A percentile compares a stretch with the other conserved stretches of the same genome.
These are phyloP conservation scores for Panellus pusillus DNA, from an alignment of 768 basidiomycete species.

Conservation along the genomic window DNA sequence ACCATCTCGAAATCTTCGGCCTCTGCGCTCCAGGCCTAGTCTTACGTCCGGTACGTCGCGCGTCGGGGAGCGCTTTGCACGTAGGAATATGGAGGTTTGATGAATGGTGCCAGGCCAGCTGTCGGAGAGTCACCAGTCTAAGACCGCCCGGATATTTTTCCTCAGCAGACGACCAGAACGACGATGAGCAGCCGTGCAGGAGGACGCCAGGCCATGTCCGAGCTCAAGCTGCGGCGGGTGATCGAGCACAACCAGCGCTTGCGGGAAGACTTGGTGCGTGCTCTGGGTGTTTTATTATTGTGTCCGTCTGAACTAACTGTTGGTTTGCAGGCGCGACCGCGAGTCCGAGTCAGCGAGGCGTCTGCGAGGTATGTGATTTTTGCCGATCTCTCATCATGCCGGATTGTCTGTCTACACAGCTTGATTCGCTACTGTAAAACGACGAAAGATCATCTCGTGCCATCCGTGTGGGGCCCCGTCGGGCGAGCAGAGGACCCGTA, in stretches of 20 bases:
- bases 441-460: constrained; percentile 55
- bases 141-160: neutral
- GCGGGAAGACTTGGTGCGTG: constrained; percentile 68
- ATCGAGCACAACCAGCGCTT: constrained; percentile 93
- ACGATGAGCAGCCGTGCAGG: constrained; percentile 61
- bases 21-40: neutral
- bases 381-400: neutral
- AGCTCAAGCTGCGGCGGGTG: constrained; percentile 91
- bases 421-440: constrained; percentile 81
- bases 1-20: constrained; percentile 1
- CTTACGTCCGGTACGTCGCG: neutral
- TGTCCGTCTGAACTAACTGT: no score
- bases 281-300: no score
- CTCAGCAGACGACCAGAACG: constrained; percentile 18
- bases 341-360: constrained; percentile 90
- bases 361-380: constrained; percentile 66
- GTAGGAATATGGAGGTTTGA: no score
- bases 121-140: neutral
- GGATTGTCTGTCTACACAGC: constrained; percentile 41
- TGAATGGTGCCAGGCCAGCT: neutral
- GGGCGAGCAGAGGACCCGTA: constrained; percentile 88
- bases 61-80: neutral
- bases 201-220: constrained; percentile 89
- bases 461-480: constrained; percentile 97
- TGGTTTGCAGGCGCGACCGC: constrained; percentile 53